A percentile compares a stretch with the other conserved stretches of the same genome.
Conservation (phyloP, 164 flowering plant genomes). For the Cinnamomum micranthum region DNA sequence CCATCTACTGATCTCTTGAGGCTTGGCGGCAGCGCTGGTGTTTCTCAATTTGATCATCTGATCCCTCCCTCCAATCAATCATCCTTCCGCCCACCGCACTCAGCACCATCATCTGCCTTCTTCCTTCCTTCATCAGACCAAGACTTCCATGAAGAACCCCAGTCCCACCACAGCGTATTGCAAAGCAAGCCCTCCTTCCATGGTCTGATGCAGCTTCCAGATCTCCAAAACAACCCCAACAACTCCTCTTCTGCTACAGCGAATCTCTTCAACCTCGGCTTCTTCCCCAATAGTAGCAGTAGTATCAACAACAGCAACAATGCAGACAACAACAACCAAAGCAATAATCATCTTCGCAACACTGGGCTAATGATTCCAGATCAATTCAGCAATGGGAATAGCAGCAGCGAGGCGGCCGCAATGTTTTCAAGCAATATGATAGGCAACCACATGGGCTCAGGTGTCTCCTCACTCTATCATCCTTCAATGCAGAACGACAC, state of each 20-base stretch:
- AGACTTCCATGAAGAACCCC: constrained; percentile 32
- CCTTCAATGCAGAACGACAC: constrained; percentile 27
- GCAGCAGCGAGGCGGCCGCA: constrained; percentile 22
- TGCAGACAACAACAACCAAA: constrained; percentile 20
- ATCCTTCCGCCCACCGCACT: constrained; percentile 20
- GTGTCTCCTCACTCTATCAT: constrained; percentile 34
- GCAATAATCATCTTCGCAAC: constrained; percentile 14
- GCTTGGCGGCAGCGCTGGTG: constrained; percentile 33
- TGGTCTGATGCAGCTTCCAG: constrained; percentile 62
- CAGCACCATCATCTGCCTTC: constrained; percentile 23
- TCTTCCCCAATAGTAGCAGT: constrained; percentile 37
- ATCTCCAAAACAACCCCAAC: constrained; percentile 37
- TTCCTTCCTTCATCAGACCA: constrained; percentile 33
- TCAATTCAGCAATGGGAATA: constrained; percentile 33
- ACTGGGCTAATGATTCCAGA: constrained; percentile 27
- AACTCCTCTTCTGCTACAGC: constrained; percentile 22
- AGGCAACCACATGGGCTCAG: constrained; percentile 28
- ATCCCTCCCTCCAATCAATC: constrained; percentile 29
- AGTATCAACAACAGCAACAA: constrained; percentile 20
- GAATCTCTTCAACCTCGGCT: constrained; percentile 51
- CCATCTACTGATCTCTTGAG: constrained; percentile 36
- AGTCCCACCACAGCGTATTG: constrained; percentile 30
- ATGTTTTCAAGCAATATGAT: constrained; percentile 40
- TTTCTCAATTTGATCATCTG: constrained; percentile 41
- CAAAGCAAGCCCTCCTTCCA: constrained; percentile 42